Conservation (phyloP, 192 early-diverging fungal genomes). For the Backusella luteola region DNA sequence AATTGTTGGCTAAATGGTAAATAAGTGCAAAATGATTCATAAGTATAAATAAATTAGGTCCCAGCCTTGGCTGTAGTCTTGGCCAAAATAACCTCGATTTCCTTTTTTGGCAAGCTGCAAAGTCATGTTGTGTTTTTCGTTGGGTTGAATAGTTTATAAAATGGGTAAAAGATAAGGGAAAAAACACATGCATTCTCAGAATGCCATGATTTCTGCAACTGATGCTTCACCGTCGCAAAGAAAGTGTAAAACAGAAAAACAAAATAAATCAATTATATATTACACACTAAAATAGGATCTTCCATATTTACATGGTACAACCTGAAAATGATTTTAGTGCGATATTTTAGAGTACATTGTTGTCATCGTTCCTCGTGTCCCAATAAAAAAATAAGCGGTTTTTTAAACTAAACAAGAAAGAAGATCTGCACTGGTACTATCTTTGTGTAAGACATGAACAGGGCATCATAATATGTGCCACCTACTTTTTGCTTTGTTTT, state of each 20-base stretch:
- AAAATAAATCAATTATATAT: background rate
- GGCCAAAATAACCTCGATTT: background rate
- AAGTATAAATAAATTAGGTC: background rate
- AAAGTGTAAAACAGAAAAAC: background rate
- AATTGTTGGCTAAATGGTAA: no score
- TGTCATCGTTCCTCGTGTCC: constrained; percentile 6
- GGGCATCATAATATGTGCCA: background rate
- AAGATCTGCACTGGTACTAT: background rate
- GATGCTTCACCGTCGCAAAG: background rate
- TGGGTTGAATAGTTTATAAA: background rate
- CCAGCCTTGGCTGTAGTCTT: background rate
- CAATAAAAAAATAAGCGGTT: background rate
- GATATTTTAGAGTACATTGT: constrained; percentile 3
- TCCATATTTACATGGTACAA: background rate
- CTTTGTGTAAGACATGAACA: background rate
- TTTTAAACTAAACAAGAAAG: background rate
- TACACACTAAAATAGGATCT: background rate
- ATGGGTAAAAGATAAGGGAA: background rate
- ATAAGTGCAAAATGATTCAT: background rate
- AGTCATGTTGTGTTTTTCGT: background rate
- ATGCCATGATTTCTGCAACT: background rate
- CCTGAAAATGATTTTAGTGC: background rate
- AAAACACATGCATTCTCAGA: background rate
- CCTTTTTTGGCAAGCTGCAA: background rate
- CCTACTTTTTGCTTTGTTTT: background rate